phyloP scores from a whole-genome alignment of 371 early-diverging fungal species.

The Rhizopus microsporus region DNA sequence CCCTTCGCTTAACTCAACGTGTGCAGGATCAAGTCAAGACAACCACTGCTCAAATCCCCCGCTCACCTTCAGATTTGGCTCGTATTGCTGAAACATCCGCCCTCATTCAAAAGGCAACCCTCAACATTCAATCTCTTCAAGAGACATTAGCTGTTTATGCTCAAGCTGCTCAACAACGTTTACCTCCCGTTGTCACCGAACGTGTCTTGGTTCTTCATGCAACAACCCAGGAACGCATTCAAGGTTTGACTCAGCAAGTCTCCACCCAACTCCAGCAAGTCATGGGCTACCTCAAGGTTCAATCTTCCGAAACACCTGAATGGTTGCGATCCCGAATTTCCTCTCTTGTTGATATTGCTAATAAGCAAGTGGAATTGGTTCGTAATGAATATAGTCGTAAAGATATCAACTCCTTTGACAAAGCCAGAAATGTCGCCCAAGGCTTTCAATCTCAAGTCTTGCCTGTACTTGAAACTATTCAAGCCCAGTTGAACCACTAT shows the following conservation, averaged over 20 bases:
- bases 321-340: conserved; percentile 50
- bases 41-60: conserved; percentile 29
- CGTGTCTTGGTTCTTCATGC: conserved; percentile 23
- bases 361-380: conserved; percentile 53
- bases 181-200: conserved; percentile 38
- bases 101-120: conserved; percentile 29
- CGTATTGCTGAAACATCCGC: conserved; percentile 33
- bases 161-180: conserved; percentile 30
- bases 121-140: conserved; percentile 40
- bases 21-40: conserved; percentile 33
- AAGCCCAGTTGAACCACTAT: conserved; percentile 42
- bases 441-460: conserved; percentile 58
- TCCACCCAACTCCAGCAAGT: conserved; percentile 25
- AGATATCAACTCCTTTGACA: conserved; percentile 53
- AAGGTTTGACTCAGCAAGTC: conserved; percentile 34
- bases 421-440: conserved; percentile 57
- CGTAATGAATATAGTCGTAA: conserved; percentile 48
- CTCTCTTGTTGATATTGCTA: conserved; percentile 55
- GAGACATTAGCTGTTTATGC: conserved; percentile 33
- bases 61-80: conserved; percentile 37
- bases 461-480: conserved; percentile 57
- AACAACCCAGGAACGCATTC: conserved; percentile 21
- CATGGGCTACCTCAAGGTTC: conserved; percentile 47
- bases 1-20: conserved; percentile 32
- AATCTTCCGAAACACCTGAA: conserved; percentile 48